Conservation (phyloP, 1,139 yeast species). For the Citeromyces hawaiiensis region DNA sequence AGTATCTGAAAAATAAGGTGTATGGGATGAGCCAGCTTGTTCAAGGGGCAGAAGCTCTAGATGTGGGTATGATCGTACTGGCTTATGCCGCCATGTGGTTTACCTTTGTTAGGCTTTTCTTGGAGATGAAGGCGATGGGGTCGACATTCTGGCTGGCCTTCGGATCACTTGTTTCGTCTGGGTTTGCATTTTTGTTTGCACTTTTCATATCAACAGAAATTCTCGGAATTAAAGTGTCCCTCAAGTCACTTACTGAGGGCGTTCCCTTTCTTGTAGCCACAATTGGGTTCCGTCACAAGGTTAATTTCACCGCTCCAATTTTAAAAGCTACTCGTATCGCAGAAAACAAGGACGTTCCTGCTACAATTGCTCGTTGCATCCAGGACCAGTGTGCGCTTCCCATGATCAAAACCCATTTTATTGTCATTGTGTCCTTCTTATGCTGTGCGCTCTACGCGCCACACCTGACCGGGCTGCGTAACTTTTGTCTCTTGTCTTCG, state of each 20-base stretch:
- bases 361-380: conserved; percentile 46
- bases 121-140: conserved; percentile 57
- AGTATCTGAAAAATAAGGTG: conserved; percentile 35
- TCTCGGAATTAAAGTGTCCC: conserved; percentile 46
- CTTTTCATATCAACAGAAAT: conserved; percentile 48
- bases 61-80: conserved; percentile 62
- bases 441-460: conserved; percentile 60
- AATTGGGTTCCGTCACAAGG: conserved; percentile 85
- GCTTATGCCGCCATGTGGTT: conserved; percentile 91
- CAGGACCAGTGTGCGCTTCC: conserved; percentile 47
- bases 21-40: conserved; percentile 38
- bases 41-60: conserved; percentile 76
- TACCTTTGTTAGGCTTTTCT: conserved; percentile 64
- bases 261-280: conserved; percentile 88
- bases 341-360: conserved; percentile 25
- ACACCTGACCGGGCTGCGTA: conserved; percentile 62
- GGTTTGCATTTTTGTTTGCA: conserved; percentile 81
- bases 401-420: conserved; percentile 65
- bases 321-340: conserved; percentile 22
- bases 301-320: conserved; percentile 58
- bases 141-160: conserved; percentile 86
- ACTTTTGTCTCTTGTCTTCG: conserved; percentile 71
- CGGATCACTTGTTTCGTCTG: conserved; percentile 68
- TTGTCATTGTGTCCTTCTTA: conserved; percentile 62
- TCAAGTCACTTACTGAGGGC: conserved; percentile 78